These are phyloP conservation scores for Allodekkera sacchari DNA, from an alignment of 805 yeast genomes.

Conservation along the genomic window DNA sequence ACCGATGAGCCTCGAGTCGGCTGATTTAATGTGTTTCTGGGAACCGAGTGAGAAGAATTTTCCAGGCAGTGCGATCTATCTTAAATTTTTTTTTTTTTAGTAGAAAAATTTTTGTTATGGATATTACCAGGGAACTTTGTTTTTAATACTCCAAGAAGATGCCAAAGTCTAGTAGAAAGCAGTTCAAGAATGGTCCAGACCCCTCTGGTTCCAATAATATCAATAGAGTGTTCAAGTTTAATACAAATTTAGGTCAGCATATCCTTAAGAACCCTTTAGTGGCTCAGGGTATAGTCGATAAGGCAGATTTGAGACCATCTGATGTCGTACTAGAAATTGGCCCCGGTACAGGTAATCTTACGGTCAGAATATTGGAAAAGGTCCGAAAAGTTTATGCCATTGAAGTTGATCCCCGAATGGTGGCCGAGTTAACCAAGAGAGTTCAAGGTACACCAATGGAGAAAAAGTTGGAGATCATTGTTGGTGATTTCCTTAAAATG, in stretches of 20 bases:
- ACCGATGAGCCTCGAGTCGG: no score
- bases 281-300: constrained; percentile 97
- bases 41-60: no score
- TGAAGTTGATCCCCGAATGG: constrained; percentile 99
- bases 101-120: no score
- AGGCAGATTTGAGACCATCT: constrained; percentile 86
- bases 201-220: constrained; percentile 46
- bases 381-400: constrained; percentile 93
- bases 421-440: constrained; percentile 94
- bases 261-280: constrained; percentile 91
- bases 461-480: constrained; percentile 80
- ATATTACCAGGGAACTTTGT: no score
- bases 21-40: no score
- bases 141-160: constrained; percentile 19
- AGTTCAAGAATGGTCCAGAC: constrained; percentile 43
- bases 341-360: constrained; percentile 98
- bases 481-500: constrained; percentile 95
- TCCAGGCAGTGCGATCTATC: background rate
- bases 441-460: constrained; percentile 95
- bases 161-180: constrained; percentile 62
- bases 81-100: background rate
- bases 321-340: constrained; percentile 95
- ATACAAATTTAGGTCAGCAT: constrained; percentile 95
- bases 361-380: constrained; percentile 85
- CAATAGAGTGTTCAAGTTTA: constrained; percentile 88